Evolutionary conservation across 345 rosid species (phyloP).

Genomic region (Salix arbutifolia): DNA sequence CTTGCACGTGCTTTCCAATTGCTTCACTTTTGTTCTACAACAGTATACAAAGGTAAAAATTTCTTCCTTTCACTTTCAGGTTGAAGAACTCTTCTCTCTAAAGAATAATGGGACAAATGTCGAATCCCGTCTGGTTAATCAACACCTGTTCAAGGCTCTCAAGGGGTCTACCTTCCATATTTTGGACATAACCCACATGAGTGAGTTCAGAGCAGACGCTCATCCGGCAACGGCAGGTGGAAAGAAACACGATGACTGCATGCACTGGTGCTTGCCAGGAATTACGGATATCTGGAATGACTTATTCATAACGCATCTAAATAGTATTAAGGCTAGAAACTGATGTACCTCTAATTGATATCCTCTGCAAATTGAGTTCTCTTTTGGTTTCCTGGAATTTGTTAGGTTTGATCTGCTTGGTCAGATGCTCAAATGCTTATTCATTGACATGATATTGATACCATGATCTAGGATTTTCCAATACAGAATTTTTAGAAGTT

Average conservation of each 20-base stretch:
- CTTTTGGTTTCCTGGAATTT: too few species aligned
- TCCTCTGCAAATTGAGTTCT: neutral
- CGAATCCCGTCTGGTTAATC: constrained; percentile 67
- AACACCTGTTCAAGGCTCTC: constrained; percentile 50
- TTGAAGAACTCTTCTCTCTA: constrained; percentile 63
- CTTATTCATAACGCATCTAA: constrained; percentile 41
- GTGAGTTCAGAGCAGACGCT: constrained; percentile 91
- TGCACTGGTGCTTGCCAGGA: constrained; percentile 99
- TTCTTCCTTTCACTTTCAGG: constrained; percentile 34
- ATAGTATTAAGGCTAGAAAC: constrained; percentile 19
- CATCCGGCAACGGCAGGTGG: constrained; percentile 83
- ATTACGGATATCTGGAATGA: constrained; percentile 85
- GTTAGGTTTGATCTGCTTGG: too few species aligned
- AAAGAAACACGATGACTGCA: constrained; percentile 84
- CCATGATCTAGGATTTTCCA: too few species aligned
- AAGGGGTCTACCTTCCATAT: constrained; percentile 54
- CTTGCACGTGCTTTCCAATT: neutral
- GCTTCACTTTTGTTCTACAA: neutral
- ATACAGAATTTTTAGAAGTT: too few species aligned
- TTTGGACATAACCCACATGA: constrained; percentile 71
- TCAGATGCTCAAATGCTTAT: too few species aligned
- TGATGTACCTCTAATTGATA: constrained; percentile 1
- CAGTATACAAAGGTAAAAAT: neutral
- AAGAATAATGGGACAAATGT: constrained; percentile 66
- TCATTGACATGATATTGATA: too few species aligned